These are phyloP conservation scores for Lasiodiplodia gonubiensis DNA, from an alignment of 2,329 filamentous ascomycete genomes.

Conservation along the genomic window DNA sequence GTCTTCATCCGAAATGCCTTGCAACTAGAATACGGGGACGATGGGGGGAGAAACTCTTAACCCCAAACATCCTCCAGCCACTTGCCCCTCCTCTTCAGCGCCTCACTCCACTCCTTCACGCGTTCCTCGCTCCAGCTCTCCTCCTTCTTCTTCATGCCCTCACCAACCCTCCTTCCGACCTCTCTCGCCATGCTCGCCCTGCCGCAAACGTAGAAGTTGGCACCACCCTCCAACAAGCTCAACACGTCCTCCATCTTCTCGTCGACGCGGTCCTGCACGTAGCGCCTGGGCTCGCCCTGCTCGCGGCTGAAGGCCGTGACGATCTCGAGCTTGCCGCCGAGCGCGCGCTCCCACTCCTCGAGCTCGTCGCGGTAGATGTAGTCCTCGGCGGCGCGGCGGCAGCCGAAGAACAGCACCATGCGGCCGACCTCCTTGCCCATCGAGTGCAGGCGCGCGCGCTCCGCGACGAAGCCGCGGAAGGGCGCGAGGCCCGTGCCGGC, in stretches of 20 bases:
- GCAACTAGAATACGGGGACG: too few species aligned
- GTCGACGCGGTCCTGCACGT: conserved; percentile 61
- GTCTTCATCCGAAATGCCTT: background rate
- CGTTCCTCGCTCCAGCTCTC: conserved; percentile 50
- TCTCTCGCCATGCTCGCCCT: conserved; percentile 55
- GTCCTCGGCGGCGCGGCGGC: conserved; percentile 61
- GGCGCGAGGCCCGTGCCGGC: conserved; percentile 51
- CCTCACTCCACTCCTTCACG: conserved; percentile 54
- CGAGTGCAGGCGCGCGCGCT: conserved; percentile 48
- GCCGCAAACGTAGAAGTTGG: conserved; percentile 70
- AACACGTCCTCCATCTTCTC: conserved; percentile 53
- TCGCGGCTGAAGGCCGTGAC: conserved; percentile 61
- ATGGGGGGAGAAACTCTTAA: conserved; percentile 31
- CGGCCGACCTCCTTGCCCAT: conserved; percentile 61
- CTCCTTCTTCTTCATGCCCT: conserved; percentile 43
- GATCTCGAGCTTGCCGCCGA: conserved; percentile 65
- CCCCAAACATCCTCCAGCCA: conserved; percentile 63
- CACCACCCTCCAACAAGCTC: conserved; percentile 54
- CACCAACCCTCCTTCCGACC: conserved; percentile 49
- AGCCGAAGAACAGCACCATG: conserved; percentile 69
- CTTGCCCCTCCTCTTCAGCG: conserved; percentile 56
- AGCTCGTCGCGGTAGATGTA: conserved; percentile 66
- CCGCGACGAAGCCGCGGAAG: conserved; percentile 52
- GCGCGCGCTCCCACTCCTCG: conserved; percentile 62
- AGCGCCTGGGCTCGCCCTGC: conserved; percentile 48